phyloP scores from a whole-genome alignment of 2,329 filamentous ascomycete species.

The Fusarium sulawesiense region DNA sequence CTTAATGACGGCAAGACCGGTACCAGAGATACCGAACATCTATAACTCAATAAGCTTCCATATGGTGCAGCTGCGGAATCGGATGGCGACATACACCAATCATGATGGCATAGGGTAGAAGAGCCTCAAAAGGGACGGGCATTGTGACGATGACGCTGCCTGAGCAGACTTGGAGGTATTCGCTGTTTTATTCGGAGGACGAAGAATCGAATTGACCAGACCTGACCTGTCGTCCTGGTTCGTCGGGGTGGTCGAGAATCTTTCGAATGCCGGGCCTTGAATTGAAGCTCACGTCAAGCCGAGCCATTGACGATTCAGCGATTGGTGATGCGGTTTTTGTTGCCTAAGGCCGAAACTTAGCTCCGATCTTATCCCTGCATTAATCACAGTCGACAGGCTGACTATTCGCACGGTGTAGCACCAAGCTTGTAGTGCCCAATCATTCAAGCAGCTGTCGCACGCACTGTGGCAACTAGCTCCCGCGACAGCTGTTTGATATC shows the following conservation, averaged over 20 bases:
- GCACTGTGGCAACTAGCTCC: slow-evolving; percentile 47
- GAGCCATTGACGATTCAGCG: slow-evolving; percentile 46
- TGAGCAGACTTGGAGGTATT: slow-evolving; percentile 46
- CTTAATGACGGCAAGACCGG: slow-evolving; percentile 67
- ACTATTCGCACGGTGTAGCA: slow-evolving; percentile 12
- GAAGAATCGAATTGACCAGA: slow-evolving; percentile 42
- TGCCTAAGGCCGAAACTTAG: slow-evolving; percentile 43
- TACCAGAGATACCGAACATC: slow-evolving; percentile 73
- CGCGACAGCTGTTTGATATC: slow-evolving; percentile 43
- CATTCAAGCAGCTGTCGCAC: slow-evolving; percentile 35
- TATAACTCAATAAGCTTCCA: slow-evolving; percentile 50
- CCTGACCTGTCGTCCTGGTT: slow-evolving; percentile 34
- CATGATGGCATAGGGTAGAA: slow-evolving; percentile 74
- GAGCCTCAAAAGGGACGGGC: slow-evolving; percentile 72
- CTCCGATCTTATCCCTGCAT: slow-evolving; percentile 37
- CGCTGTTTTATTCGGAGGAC: slow-evolving; percentile 10
- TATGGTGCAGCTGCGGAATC: slow-evolving; percentile 9
- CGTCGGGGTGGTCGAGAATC: slow-evolving; percentile 32
- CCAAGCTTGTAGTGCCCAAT: background rate
- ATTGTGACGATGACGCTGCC: slow-evolving; percentile 56
- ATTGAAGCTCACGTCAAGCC: slow-evolving; percentile 45
- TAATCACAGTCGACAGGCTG: slow-evolving; percentile 8
- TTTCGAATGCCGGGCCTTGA: slow-evolving; percentile 42
- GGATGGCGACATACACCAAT: slow-evolving; percentile 61
- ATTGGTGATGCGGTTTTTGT: slow-evolving; percentile 42